Percentiles rank a stretch among this genome's conserved stretches.
Evolutionary conservation across 352 stramenopile genomes (phyloP).

Genomic region (Achlya hypogyna): DNA sequence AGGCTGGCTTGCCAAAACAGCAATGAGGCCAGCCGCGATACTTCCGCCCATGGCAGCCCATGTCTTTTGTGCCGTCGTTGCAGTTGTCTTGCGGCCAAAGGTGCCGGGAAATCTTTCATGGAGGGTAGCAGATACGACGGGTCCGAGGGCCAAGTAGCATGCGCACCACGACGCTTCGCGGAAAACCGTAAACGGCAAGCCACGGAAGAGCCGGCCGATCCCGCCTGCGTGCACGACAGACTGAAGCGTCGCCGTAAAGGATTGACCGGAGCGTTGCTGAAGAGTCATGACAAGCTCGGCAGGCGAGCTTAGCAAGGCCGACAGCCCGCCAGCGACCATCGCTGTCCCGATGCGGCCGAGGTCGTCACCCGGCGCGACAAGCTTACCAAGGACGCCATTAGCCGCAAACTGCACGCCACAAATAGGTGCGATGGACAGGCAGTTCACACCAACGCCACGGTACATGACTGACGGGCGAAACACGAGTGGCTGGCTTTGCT

Average conservation of each 20-base stretch:
- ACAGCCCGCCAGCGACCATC: conserved; percentile 48
- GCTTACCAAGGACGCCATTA: conserved; percentile 39
- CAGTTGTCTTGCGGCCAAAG: conserved; percentile 42
- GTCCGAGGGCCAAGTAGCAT: conserved; percentile 64
- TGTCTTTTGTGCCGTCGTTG: conserved; percentile 49
- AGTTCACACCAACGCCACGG: conserved; percentile 64
- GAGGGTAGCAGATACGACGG: conserved; percentile 56
- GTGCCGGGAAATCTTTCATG: conserved; percentile 38
- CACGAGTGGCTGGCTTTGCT: conserved; percentile 59
- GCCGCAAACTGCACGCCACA: conserved; percentile 71
- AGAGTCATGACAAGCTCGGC: conserved; percentile 82
- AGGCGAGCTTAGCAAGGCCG: conserved; percentile 50
- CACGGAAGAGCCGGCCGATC: conserved; percentile 42
- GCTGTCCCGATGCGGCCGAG: conserved; percentile 33
- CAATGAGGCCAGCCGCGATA: conserved; percentile 56
- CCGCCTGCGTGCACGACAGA: conserved; percentile 44
- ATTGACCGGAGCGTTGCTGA: conserved; percentile 74
- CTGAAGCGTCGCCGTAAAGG: conserved; percentile 47
- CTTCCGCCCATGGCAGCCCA: conserved; percentile 58
- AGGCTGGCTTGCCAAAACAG: conserved; percentile 65
- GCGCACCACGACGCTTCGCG: conserved; percentile 70
- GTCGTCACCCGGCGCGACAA: conserved; percentile 29
- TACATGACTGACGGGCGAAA: conserved; percentile 58
- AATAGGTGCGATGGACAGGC: conserved; percentile 69
- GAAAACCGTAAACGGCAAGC: conserved; percentile 44